Percentiles rank a stretch among this genome's conserved stretches.
These are phyloP conservation scores for Aspergillus arachidicola DNA, from an alignment of 2,329 filamentous ascomycete species.

Conservation along the genomic window DNA sequence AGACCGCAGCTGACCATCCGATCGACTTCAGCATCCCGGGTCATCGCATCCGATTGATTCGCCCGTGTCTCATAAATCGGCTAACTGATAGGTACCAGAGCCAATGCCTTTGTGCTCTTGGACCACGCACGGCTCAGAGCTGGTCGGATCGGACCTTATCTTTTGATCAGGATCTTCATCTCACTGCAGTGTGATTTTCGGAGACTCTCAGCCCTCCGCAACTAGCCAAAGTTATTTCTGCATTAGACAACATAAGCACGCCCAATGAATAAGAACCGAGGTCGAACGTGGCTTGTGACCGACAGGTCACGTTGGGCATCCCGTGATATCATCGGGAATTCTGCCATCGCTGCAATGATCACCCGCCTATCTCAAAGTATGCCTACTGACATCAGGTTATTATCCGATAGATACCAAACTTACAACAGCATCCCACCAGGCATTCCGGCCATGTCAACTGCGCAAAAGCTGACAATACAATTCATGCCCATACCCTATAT, in stretches of 20 bases:
- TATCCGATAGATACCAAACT: not conserved
- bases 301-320: not conserved
- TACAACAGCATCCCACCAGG: not conserved
- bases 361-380: not conserved
- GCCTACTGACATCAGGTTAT: too few species aligned
- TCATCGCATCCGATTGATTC: not conserved
- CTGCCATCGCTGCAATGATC: not conserved
- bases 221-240: not conserved
- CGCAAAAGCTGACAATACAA: not conserved
- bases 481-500: not conserved
- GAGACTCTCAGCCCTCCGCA: not conserved
- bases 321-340: conserved; percentile 2
- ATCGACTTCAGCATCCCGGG: not conserved
- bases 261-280: not conserved
- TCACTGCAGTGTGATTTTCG: not conserved
- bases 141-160: not conserved
- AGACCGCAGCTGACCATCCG: conserved; percentile 1
- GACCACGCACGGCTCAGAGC: not conserved
- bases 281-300: conserved; percentile 4
- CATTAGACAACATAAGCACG: not conserved
- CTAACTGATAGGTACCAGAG: not conserved
- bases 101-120: not conserved
- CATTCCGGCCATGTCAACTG: not conserved
- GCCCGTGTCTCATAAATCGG: not conserved
- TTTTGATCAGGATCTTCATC: not conserved